These are phyloP conservation scores for Chaetomium tenue DNA, from an alignment of 495 filamentous ascomycete genomes.

Conservation along the genomic window DNA sequence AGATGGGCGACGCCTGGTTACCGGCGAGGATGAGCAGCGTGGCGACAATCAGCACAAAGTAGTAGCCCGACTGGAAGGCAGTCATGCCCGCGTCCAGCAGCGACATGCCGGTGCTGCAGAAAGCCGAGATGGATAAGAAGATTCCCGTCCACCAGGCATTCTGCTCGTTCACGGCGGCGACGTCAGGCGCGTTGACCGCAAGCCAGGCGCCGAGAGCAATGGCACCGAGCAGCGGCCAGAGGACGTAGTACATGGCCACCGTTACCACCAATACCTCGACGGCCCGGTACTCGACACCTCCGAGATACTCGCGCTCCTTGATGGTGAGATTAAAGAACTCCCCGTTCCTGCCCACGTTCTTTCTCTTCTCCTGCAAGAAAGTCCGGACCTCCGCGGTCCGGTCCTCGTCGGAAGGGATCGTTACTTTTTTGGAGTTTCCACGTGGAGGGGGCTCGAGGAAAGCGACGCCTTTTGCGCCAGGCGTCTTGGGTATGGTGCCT, in stretches of 20 bases:
- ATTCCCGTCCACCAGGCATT: conserved; percentile 65
- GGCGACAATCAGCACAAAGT: conserved; percentile 76
- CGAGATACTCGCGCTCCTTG: conserved; percentile 68
- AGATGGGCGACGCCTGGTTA: conserved; percentile 76
- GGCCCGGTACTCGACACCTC: conserved; percentile 78
- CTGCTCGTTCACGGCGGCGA: conserved; percentile 64
- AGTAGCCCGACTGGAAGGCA: conserved; percentile 56
- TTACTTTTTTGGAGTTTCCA: background rate
- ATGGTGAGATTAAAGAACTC: conserved; percentile 67
- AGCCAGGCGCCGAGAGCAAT: conserved; percentile 74
- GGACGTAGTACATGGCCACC: conserved; percentile 70
- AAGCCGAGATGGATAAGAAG: conserved; percentile 72
- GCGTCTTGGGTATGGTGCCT: background rate
- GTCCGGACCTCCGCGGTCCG: conserved; percentile 17
- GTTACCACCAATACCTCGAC: conserved; percentile 67
- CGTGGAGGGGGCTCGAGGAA: conserved; percentile 4
- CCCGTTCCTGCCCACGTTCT: conserved; percentile 62
- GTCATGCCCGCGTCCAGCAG: conserved; percentile 81
- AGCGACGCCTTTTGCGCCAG: background rate
- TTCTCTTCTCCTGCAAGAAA: conserved; percentile 34
- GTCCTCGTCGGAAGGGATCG: background rate
- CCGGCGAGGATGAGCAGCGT: conserved; percentile 76
- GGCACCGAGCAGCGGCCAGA: conserved; percentile 69
- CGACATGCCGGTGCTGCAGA: conserved; percentile 86
- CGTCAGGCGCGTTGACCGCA: conserved; percentile 54